Conservation (phyloP, 805 yeast genomes). For the Candida dajiaensis region DNA sequence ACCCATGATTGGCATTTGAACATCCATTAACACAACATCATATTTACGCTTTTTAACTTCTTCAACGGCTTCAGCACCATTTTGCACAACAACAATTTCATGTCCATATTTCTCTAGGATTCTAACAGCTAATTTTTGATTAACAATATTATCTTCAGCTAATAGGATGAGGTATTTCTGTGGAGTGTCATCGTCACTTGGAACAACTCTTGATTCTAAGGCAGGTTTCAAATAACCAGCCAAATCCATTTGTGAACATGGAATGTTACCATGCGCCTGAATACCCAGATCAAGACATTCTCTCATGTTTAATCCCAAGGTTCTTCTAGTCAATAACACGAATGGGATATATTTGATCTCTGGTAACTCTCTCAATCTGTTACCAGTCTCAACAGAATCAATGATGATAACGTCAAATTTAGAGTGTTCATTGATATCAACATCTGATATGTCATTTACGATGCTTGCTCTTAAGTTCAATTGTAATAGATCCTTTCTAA, state of each 20-base stretch:
- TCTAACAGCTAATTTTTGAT: conserved; percentile 81
- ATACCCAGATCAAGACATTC: conserved; percentile 82
- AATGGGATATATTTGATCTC: conserved; percentile 83
- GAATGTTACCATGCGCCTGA: conserved; percentile 83
- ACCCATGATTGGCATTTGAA: conserved; percentile 94
- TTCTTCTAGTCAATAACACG: conserved; percentile 68
- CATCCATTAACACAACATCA: conserved; percentile 88
- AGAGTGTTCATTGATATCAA: conserved; percentile 43
- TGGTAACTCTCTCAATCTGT: conserved; percentile 58
- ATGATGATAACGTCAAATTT: conserved; percentile 78
- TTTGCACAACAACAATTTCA: conserved; percentile 76
- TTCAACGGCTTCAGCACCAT: conserved; percentile 77
- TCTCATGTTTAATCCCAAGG: conserved; percentile 74
- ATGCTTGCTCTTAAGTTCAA: conserved; percentile 60
- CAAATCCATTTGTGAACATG: conserved; percentile 74
- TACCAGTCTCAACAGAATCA: conserved; percentile 72
- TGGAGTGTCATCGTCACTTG: conserved; percentile 74
- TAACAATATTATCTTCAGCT: conserved; percentile 84
- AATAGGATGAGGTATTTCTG: conserved; percentile 66
- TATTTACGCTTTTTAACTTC: conserved; percentile 62
- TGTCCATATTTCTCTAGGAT: conserved; percentile 85
- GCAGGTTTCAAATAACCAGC: conserved; percentile 85
- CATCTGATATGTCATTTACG: conserved; percentile 51
- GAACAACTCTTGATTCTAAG: conserved; percentile 73
- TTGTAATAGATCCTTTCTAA: conserved; percentile 43